Conservation (phyloP, 495 filamentous ascomycete genomes). For the Tuber calosporum region DNA sequence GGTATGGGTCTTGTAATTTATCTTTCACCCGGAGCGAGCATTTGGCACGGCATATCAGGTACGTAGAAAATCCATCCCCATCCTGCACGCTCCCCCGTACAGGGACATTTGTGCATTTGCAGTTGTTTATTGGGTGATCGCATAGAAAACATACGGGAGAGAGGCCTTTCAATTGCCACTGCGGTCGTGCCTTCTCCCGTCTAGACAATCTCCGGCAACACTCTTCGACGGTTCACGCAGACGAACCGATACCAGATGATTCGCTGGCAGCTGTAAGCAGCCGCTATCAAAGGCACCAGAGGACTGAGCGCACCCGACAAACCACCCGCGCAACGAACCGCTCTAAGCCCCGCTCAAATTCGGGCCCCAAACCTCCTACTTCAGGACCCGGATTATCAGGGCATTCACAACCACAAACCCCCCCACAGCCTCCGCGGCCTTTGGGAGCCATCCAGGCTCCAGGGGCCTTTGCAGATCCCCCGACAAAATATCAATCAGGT, state of each 20-base stretch:
- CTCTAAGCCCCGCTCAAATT: constrained; percentile 36
- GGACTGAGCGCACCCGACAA: constrained; percentile 49
- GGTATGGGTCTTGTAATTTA: constrained; percentile 86
- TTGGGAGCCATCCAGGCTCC: neutral
- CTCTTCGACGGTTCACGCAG: constrained; percentile 94
- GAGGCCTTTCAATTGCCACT: constrained; percentile 95
- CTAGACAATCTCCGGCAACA: constrained; percentile 95
- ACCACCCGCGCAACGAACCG: constrained; percentile 15
- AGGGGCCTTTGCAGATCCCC: constrained; percentile 3
- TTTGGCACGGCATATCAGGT: constrained; percentile 88
- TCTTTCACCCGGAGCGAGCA: constrained; percentile 97
- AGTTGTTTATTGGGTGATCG: constrained; percentile 10
- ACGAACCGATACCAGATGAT: constrained; percentile 90
- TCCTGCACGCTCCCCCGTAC: constrained; percentile 1
- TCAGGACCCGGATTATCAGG: constrained; percentile 18
- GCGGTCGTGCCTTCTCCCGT: constrained; percentile 87
- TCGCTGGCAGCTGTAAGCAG: constrained; percentile 91
- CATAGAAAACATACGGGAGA: constrained; percentile 92
- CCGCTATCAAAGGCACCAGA: constrained; percentile 85
- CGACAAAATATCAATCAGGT: constrained; percentile 22
- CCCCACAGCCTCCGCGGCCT: constrained; percentile 9
- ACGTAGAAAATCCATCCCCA: constrained; percentile 33
- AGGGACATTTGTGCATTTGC: neutral
- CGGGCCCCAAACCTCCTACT: constrained; percentile 22
- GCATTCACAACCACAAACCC: constrained; percentile 27